Evolutionary conservation across 1,284 basidiomycete species (phyloP), one percentile per base, ranked within the genome.

Genomic region (Fomitiporia mediterranea): DNA sequence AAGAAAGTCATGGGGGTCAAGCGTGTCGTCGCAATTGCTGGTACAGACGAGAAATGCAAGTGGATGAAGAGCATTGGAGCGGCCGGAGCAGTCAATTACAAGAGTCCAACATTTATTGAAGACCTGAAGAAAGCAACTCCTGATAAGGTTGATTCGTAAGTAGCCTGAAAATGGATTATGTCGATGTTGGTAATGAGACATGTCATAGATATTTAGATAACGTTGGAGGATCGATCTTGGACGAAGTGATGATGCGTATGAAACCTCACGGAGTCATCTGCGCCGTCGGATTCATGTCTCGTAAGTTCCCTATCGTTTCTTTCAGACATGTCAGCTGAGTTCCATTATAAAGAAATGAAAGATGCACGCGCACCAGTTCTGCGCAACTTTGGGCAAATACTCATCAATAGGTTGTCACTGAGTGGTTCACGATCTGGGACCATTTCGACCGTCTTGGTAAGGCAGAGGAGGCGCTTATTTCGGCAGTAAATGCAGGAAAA

Each of bases 11-110:
- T 72, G 30, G 74, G 72, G 5, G 72, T 72, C 63, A 65, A 67
- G 57, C 69, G 69, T 39, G 75, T 78, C 51, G 66, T 78, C 59
- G 76, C 73, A 32, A 72, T 77, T 51, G 76, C 76, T 1, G 77
- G 77, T 39, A 72, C 72, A 3, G 64, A 67, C 17, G 72, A 72
- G 44, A 79, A 79, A 68, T 75, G 74, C 64, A 61, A 67, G 3
- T 78, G 72, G 73, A 66, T 70, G 55, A 68, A 73, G 55, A 67
- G 67, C 35, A 66, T 75, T 53, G 73, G 73, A 1, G 74, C 74
- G 38, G 76, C 78, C 66, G 68, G 67, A 28, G 74, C 72, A 28
- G 65, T 79, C 65, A 74, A 77, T 63, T 78, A 79, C 72, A 77
- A 76, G 67, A 68, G 63, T 32, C 11, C 60, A 15, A 47, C 40